Percentiles rank a stretch among this genome's conserved stretches.
phyloP scores from a whole-genome alignment of 371 early-diverging fungal species.

The Haplosporangium sp. region DNA sequence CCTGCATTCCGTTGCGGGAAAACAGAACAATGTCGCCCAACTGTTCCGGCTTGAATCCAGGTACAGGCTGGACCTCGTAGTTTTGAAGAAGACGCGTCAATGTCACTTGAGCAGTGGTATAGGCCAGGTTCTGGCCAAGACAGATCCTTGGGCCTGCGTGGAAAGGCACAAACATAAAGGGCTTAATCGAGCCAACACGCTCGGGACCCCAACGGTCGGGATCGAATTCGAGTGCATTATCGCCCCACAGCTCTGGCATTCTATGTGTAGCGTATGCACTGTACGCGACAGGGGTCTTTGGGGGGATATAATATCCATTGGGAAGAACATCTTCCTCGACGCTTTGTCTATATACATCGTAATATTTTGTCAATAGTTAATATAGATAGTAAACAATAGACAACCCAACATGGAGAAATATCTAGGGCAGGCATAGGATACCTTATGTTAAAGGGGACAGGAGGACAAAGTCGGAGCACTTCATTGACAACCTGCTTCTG shows the following conservation, averaged over 20 bases:
- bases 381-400: no score
- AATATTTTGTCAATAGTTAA: no score
- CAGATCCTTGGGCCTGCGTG: slow-evolving; percentile 53
- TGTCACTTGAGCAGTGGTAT: slow-evolving; percentile 43
- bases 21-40: slow-evolving; percentile 48
- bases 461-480: slow-evolving; percentile 48
- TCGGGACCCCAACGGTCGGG: slow-evolving; percentile 55
- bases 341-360: slow-evolving; percentile 27
- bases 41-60: slow-evolving; percentile 33
- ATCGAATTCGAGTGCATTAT: slow-evolving; percentile 42
- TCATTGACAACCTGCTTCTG: slow-evolving; percentile 52
- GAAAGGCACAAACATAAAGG: slow-evolving; percentile 56
- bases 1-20: slow-evolving; percentile 48
- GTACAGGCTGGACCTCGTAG: slow-evolving; percentile 25
- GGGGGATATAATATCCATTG: slow-evolving; percentile 48
- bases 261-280: slow-evolving; percentile 47
- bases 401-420: background rate
- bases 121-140: slow-evolving; percentile 50
- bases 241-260: slow-evolving; percentile 43
- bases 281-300: slow-evolving; percentile 21
- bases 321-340: slow-evolving; percentile 52
- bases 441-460: slow-evolving; percentile 45
- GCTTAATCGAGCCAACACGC: slow-evolving; percentile 40
- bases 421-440: background rate
- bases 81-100: slow-evolving; percentile 42